Base-by-base conservation (phyloP, 345 rosid genomes). In the Triadica sebifera region DNA sequence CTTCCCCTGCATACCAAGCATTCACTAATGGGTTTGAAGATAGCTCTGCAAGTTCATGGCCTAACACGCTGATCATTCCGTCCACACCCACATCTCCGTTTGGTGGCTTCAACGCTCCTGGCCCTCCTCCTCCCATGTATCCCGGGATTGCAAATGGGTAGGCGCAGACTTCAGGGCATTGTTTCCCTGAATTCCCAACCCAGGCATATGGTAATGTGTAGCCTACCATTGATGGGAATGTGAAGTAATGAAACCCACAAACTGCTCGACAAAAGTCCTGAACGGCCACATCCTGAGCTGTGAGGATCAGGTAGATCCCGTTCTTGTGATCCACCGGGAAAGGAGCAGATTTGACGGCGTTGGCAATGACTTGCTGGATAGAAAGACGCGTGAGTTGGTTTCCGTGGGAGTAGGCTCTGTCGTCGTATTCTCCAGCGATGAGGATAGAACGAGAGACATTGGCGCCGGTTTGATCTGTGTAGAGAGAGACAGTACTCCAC, bases 1-100 rank as follows among this genome's bases (percentile, higher is more conserved):
- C 99, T 75, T 91, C 97, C 9, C 99, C 99, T 15, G 99, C 99
- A 71, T 95, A 95, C 99, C 99, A 95, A 0, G 98, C 99, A 57
- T 95, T 95, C 59, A 93, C 87, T 68, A 95, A 60, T 2, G 99
- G 99, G 65, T 95, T 95, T 13, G 98, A 85, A 1, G 96, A 66
- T 34, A 95, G 81, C 78, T 95, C 99, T 0, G 98, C 99, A 6
- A 95, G 74, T 85, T 95, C 99, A 72, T 93, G 99, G 4, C 87
- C 99, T 34, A 95, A 93, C 69, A 95, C 99, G 77, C 98, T 95
- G 24, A 95, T 86, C 99, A 95, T 95, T 55, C 97, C 99, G 60
- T 95, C 99, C 3, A 89, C 86, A 0, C 97, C 98, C 12, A 89
- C 81, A 34, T 92, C 98, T 5, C 93, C 87, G 55, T 95, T 95